These are phyloP conservation scores for Phytophthora capsici DNA, from an alignment of 352 stramenopile species.

Conservation along the genomic window DNA sequence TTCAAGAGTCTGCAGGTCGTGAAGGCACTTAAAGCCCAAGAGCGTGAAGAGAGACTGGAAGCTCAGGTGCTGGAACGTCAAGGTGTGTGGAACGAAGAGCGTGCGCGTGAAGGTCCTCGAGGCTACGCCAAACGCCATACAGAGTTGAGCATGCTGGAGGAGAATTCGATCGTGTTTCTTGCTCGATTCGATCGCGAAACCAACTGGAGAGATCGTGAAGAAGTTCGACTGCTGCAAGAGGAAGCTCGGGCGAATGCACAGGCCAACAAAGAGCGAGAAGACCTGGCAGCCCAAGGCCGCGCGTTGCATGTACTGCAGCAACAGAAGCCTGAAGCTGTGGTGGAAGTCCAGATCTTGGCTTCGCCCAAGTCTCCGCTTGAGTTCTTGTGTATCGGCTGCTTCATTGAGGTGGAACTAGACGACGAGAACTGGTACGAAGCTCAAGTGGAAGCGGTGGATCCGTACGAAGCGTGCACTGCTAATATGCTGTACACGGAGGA, in stretches of 20 bases:
- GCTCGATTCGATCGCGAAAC: constrained; percentile 54
- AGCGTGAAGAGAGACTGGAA: constrained; percentile 65
- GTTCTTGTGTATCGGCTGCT: constrained; percentile 58
- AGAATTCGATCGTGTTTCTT: constrained; percentile 59
- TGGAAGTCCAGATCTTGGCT: constrained; percentile 53
- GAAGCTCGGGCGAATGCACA: constrained; percentile 50
- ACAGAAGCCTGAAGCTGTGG: constrained; percentile 62
- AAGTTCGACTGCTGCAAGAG: constrained; percentile 57
- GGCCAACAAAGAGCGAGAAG: constrained; percentile 47
- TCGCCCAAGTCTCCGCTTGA: constrained; percentile 70
- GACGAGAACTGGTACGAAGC: constrained; percentile 79
- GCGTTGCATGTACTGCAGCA: constrained; percentile 68
- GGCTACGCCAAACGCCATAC: constrained; percentile 74
- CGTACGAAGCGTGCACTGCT: constrained; percentile 65
- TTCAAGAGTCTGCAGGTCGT: constrained; percentile 78
- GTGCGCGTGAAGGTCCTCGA: constrained; percentile 72
- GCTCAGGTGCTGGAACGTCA: constrained; percentile 72
- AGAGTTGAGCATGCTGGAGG: constrained; percentile 65
- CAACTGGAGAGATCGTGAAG: constrained; percentile 46
- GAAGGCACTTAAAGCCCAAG: constrained; percentile 71
- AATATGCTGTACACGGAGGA: constrained; percentile 71
- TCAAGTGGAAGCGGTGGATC: constrained; percentile 58
- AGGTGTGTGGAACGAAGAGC: constrained; percentile 65
- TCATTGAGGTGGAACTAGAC: constrained; percentile 75
- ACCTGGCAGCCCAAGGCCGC: constrained; percentile 48